Evolutionary conservation across 2,329 filamentous ascomycete genomes (phyloP).

Genomic region (Acarospora socialis): DNA sequence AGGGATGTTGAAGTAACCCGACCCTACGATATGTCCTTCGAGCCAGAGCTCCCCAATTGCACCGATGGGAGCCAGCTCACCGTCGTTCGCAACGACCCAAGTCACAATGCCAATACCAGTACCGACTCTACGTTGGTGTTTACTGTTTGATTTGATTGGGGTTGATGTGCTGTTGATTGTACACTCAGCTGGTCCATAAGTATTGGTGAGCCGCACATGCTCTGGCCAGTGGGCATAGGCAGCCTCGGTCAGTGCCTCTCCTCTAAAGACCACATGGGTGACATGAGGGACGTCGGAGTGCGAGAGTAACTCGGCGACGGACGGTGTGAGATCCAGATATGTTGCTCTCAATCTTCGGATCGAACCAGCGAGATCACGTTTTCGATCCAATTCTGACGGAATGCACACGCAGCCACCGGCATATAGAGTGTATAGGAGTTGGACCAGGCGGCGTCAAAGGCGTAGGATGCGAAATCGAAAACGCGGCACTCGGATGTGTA

Average conservation of each 20-base stretch:
- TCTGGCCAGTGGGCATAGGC: too few species aligned
- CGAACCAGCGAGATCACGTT: conserved; percentile 14
- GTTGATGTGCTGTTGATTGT: too few species aligned
- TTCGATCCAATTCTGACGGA: conserved; percentile 1
- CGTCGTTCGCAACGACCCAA: too few species aligned
- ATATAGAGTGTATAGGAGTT: conserved; percentile 2
- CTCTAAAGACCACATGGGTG: conserved; percentile 15
- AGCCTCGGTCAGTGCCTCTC: conserved; percentile 14
- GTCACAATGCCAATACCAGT: too few species aligned
- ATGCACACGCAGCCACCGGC: conserved; percentile 8
- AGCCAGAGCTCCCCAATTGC: conserved; percentile 14
- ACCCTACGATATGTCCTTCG: conserved; percentile 14
- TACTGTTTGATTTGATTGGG: too few species aligned
- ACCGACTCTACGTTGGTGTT: too few species aligned
- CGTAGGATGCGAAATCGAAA: conserved; percentile 3
- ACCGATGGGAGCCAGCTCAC: conserved; percentile 11
- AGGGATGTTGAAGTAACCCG: conserved; percentile 9
- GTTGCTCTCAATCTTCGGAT: conserved; percentile 38
- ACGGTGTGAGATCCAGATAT: conserved; percentile 32
- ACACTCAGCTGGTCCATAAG: conserved; percentile 1
- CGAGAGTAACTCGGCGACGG: conserved; percentile 29
- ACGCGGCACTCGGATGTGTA: conserved; percentile 1
- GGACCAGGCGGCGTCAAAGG: too few species aligned
- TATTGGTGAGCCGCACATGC: neutral
- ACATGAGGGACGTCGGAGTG: conserved; percentile 15